Evolutionary conservation across 257 asterid species (phyloP).

Genomic region (Primulina tabacum): DNA sequence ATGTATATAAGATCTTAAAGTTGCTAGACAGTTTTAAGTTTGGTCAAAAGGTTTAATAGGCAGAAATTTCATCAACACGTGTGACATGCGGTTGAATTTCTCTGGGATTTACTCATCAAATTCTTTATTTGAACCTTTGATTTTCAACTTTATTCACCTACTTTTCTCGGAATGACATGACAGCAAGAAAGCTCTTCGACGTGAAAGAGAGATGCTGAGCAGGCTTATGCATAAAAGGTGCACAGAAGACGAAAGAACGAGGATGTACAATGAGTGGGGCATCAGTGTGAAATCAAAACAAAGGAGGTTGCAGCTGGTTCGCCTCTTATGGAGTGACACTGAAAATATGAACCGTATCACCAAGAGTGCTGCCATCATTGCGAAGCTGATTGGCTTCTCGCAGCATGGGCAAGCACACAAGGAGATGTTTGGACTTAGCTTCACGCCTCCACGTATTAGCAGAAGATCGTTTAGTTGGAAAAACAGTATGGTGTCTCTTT

Average conservation of each 20-base stretch:
- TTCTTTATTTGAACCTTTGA: not conserved
- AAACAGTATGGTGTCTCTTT: constrained; percentile 39
- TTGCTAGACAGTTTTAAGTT: not conserved
- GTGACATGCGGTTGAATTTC: too few relatives aligned
- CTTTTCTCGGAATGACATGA: constrained; percentile 33
- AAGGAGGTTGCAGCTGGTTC: constrained; percentile 48
- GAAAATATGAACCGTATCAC: constrained; percentile 40
- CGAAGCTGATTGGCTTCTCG: constrained; percentile 57
- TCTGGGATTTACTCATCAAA: not conserved
- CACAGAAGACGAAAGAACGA: constrained; percentile 44
- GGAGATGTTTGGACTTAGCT: constrained; percentile 72
- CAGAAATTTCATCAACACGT: not conserved
- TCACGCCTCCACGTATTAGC: constrained; percentile 37
- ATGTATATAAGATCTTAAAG: not conserved
- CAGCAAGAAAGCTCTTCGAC: constrained; percentile 65
- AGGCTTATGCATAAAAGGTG: constrained; percentile 46
- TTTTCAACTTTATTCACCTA: not conserved
- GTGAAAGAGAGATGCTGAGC: constrained; percentile 60
- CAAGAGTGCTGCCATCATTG: constrained; percentile 57
- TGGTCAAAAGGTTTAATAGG: not conserved
- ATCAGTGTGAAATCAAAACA: constrained; percentile 45
- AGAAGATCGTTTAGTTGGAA: constrained; percentile 58
- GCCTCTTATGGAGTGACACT: constrained; percentile 49
- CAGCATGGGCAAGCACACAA: constrained; percentile 44
- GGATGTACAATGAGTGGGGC: constrained; percentile 52